phyloP scores from a whole-genome alignment of 179 eudicot genomes.

The Spinacia oleracea region DNA sequence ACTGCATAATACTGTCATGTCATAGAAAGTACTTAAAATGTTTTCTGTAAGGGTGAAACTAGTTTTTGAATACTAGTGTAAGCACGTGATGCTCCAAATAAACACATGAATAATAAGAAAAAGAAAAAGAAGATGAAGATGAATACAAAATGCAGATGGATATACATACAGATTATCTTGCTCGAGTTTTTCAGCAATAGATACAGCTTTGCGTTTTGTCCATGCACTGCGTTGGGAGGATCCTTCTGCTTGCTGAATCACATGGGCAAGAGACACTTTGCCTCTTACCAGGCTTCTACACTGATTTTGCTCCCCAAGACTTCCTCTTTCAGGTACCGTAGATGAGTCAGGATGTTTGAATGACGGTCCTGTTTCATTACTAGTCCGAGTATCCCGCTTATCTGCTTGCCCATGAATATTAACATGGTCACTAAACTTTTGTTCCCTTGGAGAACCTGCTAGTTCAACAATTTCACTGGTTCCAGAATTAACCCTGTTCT shows the following conservation, averaged over 20 bases:
- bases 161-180: constrained; percentile 86
- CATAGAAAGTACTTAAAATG: background rate
- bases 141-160: background rate
- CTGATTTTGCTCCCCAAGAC: constrained; percentile 44
- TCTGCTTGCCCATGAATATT: constrained; percentile 32
- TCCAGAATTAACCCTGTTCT: constrained; percentile 33
- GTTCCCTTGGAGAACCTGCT: constrained; percentile 49
- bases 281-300: constrained; percentile 67
- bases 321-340: constrained; percentile 39
- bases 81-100: background rate
- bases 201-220: constrained; percentile 79
- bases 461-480: constrained; percentile 73
- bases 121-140: too few relatives aligned
- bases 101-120: background rate
- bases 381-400: constrained; percentile 25
- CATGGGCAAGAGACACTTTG: constrained; percentile 87
- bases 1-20: background rate
- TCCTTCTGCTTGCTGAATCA: constrained; percentile 86
- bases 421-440: constrained; percentile 37
- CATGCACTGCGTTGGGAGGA: constrained; percentile 59
- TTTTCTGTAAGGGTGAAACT: background rate
- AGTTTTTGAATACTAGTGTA: background rate
- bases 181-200: constrained; percentile 94
- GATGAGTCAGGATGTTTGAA: constrained; percentile 24
- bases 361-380: constrained; percentile 34